A percentile compares a stretch with the other conserved stretches of the same genome.
Evolutionary conservation across 2,329 filamentous ascomycete genomes (phyloP).

Genomic region (Talaromyces funiculosus): DNA sequence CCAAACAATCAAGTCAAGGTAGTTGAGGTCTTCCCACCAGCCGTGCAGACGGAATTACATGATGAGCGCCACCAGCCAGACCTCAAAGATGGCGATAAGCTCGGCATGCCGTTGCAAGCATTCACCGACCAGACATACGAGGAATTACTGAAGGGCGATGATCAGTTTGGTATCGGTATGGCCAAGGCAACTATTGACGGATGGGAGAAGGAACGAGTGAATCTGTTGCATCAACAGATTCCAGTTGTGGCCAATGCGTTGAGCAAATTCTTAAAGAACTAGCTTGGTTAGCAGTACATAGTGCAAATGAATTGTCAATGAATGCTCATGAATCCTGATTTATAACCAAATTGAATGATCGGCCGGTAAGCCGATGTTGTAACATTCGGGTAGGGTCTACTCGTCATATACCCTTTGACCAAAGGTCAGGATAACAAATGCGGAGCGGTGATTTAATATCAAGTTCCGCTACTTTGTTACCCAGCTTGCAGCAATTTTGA

Average conservation of each 20-base stretch:
- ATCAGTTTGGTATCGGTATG: slow-evolving; percentile 49
- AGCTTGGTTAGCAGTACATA: neutral
- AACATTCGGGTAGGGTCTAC: no score
- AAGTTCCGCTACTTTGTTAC: no score
- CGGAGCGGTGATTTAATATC: no score
- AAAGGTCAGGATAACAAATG: no score
- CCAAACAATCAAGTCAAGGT: slow-evolving; percentile 45
- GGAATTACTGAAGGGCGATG: slow-evolving; percentile 43
- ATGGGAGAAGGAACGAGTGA: slow-evolving; percentile 14
- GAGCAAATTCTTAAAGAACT: slow-evolving; percentile 6
- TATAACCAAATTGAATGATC: neutral
- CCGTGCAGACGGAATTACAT: slow-evolving; percentile 54
- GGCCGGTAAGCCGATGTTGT: neutral
- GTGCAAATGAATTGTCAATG: no score
- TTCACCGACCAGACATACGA: slow-evolving; percentile 48
- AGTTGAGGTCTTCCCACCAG: slow-evolving; percentile 52
- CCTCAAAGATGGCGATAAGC: slow-evolving; percentile 43
- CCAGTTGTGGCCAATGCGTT: slow-evolving; percentile 4
- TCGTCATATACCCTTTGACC: no score
- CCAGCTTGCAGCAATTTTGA: no score
- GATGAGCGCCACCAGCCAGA: slow-evolving; percentile 51
- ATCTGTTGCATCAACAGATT: slow-evolving; percentile 9
- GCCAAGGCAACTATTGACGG: slow-evolving; percentile 19
- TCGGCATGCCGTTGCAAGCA: slow-evolving; percentile 51
- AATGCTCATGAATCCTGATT: no score